phyloP scores from a whole-genome alignment of 176 grass and related monocot genomes.

The Musa troglodytarum region DNA sequence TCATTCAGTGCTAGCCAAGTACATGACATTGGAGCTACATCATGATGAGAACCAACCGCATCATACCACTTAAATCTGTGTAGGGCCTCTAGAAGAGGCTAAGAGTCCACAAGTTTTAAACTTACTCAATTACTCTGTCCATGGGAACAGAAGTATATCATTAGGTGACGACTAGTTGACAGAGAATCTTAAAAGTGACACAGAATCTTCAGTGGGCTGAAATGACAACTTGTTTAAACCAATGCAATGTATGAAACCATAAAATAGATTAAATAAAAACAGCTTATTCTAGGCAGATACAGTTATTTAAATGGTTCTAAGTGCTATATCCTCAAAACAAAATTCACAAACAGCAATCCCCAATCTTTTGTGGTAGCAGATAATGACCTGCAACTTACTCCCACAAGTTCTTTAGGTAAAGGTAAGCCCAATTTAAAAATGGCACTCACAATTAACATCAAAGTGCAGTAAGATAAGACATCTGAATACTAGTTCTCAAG shows the following conservation, averaged over 20 bases:
- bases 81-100: not conserved
- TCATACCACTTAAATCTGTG: not conserved
- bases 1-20: not conserved
- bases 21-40: slow-evolving; percentile 1
- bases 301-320: not conserved
- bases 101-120: not conserved
- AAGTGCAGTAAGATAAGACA: not conserved
- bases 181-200: not conserved
- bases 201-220: not conserved
- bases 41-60: not conserved
- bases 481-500: not conserved
- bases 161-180: not conserved
- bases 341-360: not conserved
- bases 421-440: not conserved
- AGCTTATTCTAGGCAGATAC: not conserved
- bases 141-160: not conserved
- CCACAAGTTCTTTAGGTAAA: not conserved
- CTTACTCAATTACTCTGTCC: not conserved
- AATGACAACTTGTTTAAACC: not conserved
- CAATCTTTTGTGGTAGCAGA: not conserved
- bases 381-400: slow-evolving; percentile 1
- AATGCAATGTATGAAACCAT: not conserved
- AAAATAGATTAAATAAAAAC: not conserved
- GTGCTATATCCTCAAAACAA: not conserved
- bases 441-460: not conserved